These are phyloP conservation scores for Penicillium bialowiezense DNA, from an alignment of 495 filamentous ascomycete species.

Conservation along the genomic window DNA sequence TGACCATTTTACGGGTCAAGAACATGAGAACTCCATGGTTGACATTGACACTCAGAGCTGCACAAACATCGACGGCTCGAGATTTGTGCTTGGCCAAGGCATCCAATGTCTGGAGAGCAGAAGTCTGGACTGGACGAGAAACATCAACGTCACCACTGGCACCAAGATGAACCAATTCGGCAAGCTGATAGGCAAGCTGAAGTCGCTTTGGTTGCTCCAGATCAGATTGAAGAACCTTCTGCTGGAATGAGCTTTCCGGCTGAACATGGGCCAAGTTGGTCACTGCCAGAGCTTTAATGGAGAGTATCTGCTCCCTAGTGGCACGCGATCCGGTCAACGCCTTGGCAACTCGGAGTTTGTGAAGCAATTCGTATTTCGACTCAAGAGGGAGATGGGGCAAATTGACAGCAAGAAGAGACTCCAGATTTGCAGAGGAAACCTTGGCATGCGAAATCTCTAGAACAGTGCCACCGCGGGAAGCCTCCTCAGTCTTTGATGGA, in stretches of 20 bases:
- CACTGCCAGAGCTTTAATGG: conserved; percentile 79
- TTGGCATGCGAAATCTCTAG: conserved; percentile 68
- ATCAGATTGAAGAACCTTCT: conserved; percentile 83
- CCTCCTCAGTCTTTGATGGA: conserved; percentile 34
- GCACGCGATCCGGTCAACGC: conserved; percentile 64
- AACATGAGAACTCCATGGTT: conserved; percentile 97
- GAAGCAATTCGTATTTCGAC: conserved; percentile 80
- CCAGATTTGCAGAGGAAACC: conserved; percentile 57
- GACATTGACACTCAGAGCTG: conserved; percentile 86
- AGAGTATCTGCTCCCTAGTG: conserved; percentile 71
- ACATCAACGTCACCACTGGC: conserved; percentile 63
- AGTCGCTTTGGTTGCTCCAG: conserved; percentile 85
- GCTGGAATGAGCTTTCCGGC: conserved; percentile 71
- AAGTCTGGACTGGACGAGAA: conserved; percentile 74
- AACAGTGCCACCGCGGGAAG: conserved; percentile 51
- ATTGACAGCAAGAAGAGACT: conserved; percentile 64
- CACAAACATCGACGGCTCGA: conserved; percentile 75
- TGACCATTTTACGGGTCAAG: conserved; percentile 83
- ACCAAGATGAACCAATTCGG: conserved; percentile 77
- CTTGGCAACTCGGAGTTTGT: conserved; percentile 75
- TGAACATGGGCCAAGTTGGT: conserved; percentile 91
- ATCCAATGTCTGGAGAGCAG: conserved; percentile 77
- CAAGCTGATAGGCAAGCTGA: conserved; percentile 88
- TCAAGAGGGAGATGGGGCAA: conserved; percentile 67
- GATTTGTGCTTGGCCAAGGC: conserved; percentile 73